Evolutionary conservation across 2,329 filamentous ascomycete genomes (phyloP), one percentile per base, ranked within the genome.

Genomic region (Ceratocystis cacaofunesta): DNA sequence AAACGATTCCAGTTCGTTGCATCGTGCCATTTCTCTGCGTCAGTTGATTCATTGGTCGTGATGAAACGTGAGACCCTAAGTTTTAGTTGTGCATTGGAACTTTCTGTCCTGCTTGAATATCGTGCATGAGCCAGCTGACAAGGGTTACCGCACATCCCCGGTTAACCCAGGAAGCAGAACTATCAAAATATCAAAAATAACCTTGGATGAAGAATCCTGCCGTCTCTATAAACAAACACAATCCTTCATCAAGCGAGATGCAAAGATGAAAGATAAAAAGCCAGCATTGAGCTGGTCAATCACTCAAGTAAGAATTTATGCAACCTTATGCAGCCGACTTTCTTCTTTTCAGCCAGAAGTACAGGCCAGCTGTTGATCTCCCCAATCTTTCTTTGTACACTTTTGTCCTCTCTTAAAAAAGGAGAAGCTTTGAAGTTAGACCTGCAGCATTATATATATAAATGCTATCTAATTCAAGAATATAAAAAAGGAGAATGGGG

Each of bases 211-310:
- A 58, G 48, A 58, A 58, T 58, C 55, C 55, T 58, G 28, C 55
- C 55, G 55, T 30, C 25, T 58, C 55, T 58, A 58, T 58, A 58
- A 58, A 58, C 55, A 58, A 58, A 58, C 55, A 36, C 15, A n/a
- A n/a, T n/a, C 55, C 36, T 41, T 41, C 36, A 12, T 41, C 36
- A 58, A 58, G 55, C 28, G 55, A 32, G 25, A 58, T 3, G 36
- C 36, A 41, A 12, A 15, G 36, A 12, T 10, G 36, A 15, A 41
- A 41, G 36, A 41, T 41, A 41, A 41, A 58, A 58, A 6, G 55
- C 28, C 50, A 57, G 52, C 25, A 28, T 28, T 17, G 52, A 28
- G 17, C 10, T 17, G 25, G 15, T 6, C 10, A 57, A 8, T 28
- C 22, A 4, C 15, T 15, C 28, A 25, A 30, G 28, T 17, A 12